Evolutionary conservation across 2,329 filamentous ascomycete genomes (phyloP).

Genomic region (Teratosphaeria destructans): DNA sequence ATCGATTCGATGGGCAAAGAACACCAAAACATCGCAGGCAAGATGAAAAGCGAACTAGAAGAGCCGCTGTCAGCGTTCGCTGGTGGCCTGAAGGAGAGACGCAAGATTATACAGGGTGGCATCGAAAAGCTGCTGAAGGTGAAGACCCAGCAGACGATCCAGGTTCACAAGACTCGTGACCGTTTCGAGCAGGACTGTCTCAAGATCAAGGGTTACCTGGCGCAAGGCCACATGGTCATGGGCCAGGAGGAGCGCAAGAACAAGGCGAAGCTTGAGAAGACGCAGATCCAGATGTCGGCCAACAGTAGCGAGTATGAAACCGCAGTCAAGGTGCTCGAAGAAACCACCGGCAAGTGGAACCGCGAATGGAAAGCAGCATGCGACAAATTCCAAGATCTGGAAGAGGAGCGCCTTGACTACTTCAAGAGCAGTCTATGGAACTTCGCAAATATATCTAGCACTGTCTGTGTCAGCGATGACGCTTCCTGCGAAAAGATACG

Average conservation of each 20-base stretch:
- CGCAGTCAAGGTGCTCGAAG: slow-evolving; percentile 85
- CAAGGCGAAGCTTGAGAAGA: slow-evolving; percentile 97
- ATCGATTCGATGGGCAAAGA: slow-evolving; percentile 90
- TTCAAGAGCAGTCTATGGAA: slow-evolving; percentile 97
- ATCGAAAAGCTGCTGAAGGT: slow-evolving; percentile 90
- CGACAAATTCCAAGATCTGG: slow-evolving; percentile 96
- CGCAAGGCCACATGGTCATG: slow-evolving; percentile 99
- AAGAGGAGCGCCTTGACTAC: slow-evolving; percentile 94
- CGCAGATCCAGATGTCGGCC: slow-evolving; percentile 83
- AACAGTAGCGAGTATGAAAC: slow-evolving; percentile 90
- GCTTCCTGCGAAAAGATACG: slow-evolving; percentile 90
- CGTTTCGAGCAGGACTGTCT: slow-evolving; percentile 95
- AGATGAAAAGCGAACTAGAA: slow-evolving; percentile 95
- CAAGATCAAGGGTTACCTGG: slow-evolving; percentile 96
- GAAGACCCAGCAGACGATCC: slow-evolving; percentile 82
- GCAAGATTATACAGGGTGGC: slow-evolving; percentile 90
- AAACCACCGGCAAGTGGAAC: slow-evolving; percentile 93
- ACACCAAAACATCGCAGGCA: slow-evolving; percentile 76
- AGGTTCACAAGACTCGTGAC: slow-evolving; percentile 91
- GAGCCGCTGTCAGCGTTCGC: slow-evolving; percentile 86
- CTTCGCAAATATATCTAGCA: slow-evolving; percentile 94
- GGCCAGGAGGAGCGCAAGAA: slow-evolving; percentile 98
- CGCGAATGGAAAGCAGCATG: slow-evolving; percentile 96
- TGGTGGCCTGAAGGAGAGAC: slow-evolving; percentile 88
- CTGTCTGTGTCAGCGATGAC: slow-evolving; percentile 95